These are phyloP conservation scores for Tardiomyces blankii DNA, from an alignment of 1,139 yeast species.

Conservation along the genomic window DNA sequence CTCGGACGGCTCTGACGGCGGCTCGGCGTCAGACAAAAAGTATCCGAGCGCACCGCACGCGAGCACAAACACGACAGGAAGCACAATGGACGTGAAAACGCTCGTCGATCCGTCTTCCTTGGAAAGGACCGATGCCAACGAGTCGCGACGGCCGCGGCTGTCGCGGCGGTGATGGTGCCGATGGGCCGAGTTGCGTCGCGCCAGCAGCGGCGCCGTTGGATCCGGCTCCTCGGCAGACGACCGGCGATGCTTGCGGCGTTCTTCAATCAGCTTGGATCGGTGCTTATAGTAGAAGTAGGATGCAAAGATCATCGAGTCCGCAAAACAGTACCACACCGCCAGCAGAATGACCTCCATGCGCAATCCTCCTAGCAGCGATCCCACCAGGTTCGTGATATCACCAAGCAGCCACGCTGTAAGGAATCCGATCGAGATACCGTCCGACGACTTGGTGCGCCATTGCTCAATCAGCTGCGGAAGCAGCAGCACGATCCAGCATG, in stretches of 20 bases:
- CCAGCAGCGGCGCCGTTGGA: conserved; percentile 16
- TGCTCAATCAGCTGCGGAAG: conserved; percentile 76
- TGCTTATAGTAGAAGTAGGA: conserved; percentile 45
- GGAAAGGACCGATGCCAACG: conserved; percentile 14
- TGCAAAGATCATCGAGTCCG: conserved; percentile 49
- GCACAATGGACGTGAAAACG: conserved; percentile 26
- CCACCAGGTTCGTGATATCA: conserved; percentile 55
- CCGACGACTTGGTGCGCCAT: conserved; percentile 68
- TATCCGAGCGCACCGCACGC: conserved; percentile 59
- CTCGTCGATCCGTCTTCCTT: not conserved
- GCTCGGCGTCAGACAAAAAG: conserved; percentile 31
- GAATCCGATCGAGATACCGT: conserved; percentile 66
- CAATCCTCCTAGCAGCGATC: conserved; percentile 61
- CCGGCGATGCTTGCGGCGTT: conserved; percentile 15
- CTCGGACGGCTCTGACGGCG: conserved; percentile 14
- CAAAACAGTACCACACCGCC: conserved; percentile 67
- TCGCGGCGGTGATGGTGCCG: conserved; percentile 4
- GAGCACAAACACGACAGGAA: conserved; percentile 56
- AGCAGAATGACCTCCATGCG: conserved; percentile 59
- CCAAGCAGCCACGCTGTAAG: conserved; percentile 65
- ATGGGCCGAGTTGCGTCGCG: conserved; percentile 2
- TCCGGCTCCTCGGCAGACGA: conserved; percentile 9
- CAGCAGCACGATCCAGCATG: conserved; percentile 74
- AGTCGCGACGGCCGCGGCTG: conserved; percentile 13
- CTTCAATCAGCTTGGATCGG: conserved; percentile 5